These are phyloP conservation scores for Powellomyces hirtus DNA, from an alignment of 192 early-diverging fungal species.

Conservation along the genomic window DNA sequence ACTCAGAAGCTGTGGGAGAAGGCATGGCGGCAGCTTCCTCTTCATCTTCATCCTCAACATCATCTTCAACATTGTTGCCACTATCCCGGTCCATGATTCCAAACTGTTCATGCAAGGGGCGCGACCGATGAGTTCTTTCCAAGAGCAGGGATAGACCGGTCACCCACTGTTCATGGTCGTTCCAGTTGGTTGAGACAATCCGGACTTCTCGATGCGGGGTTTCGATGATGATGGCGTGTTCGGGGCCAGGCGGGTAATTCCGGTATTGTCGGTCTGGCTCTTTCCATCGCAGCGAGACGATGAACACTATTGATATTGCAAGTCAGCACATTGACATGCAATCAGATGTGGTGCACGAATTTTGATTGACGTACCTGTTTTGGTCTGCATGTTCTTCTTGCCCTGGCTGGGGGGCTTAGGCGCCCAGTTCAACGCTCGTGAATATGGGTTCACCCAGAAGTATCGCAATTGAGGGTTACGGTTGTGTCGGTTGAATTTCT, in stretches of 20 bases:
- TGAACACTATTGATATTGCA: conserved; percentile 18
- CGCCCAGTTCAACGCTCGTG: conserved; percentile 43
- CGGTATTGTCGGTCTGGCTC: conserved; percentile 23
- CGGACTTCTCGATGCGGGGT: conserved; percentile 33
- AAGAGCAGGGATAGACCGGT: conserved; percentile 33
- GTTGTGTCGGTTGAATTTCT: conserved; percentile 43
- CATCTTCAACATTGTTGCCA: not conserved
- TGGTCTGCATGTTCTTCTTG: conserved; percentile 30
- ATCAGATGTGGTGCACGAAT: no score
- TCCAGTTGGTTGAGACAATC: conserved; percentile 44
- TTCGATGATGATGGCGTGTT: conserved; percentile 36
- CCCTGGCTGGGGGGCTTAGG: conserved; percentile 34
- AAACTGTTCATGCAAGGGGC: conserved; percentile 35
- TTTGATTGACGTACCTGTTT: conserved; percentile 44
- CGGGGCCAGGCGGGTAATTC: conserved; percentile 40
- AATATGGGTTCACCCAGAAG: conserved; percentile 52
- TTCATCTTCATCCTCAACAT: not conserved
- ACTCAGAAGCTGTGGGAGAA: not conserved
- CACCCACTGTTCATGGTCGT: conserved; percentile 42
- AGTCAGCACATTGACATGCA: no score
- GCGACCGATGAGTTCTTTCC: not conserved
- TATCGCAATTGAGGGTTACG: conserved; percentile 45
- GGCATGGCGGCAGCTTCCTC: not conserved
- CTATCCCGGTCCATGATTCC: conserved; percentile 17
- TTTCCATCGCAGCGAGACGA: conserved; percentile 24